A percentile compares a stretch with the other conserved stretches of the same genome.
These are phyloP conservation scores for Lodderomyces metapsilosis DNA, from an alignment of 1,139 yeast genomes.

Conservation along the genomic window DNA sequence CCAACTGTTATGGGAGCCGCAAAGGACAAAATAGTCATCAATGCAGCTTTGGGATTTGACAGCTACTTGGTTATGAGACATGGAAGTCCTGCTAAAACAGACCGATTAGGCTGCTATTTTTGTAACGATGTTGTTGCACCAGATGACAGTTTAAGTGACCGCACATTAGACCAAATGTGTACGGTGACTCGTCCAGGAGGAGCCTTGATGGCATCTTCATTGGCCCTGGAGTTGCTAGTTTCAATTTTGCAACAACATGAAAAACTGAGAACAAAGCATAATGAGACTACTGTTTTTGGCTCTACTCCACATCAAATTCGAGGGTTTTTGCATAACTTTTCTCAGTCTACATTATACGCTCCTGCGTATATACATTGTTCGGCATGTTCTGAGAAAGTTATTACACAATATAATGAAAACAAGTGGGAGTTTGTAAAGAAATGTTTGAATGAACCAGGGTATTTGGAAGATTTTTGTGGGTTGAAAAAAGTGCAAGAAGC, in stretches of 20 bases:
- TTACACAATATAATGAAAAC: constrained; percentile 43
- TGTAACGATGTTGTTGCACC: constrained; percentile 98
- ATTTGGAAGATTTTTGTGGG: constrained; percentile 77
- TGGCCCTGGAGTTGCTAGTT: constrained; percentile 81
- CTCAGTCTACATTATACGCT: constrained; percentile 61
- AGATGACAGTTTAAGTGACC: constrained; percentile 73
- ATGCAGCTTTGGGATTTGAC: constrained; percentile 95
- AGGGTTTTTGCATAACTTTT: constrained; percentile 72
- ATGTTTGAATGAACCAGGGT: constrained; percentile 65
- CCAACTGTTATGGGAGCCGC: constrained; percentile 81
- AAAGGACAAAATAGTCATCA: constrained; percentile 68
- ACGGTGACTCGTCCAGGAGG: constrained; percentile 97
- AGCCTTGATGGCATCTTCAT: constrained; percentile 81
- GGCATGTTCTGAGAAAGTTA: constrained; percentile 70
- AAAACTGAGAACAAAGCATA: constrained; percentile 46
- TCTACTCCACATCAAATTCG: constrained; percentile 85
- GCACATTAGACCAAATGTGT: constrained; percentile 96
- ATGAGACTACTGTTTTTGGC: constrained; percentile 49
- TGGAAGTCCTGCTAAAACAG: constrained; percentile 44
- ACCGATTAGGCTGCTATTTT: constrained; percentile 83
- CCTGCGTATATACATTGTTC: constrained; percentile 78
- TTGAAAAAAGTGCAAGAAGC: constrained; percentile 66
- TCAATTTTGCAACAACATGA: constrained; percentile 69
- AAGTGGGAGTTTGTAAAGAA: constrained; percentile 81
- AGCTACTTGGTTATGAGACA: constrained; percentile 92